Evolutionary conservation across 495 filamentous ascomycete species (phyloP), one percentile per base, ranked within the genome.

Genomic region (Paragyromitra xinjiangensis): DNA sequence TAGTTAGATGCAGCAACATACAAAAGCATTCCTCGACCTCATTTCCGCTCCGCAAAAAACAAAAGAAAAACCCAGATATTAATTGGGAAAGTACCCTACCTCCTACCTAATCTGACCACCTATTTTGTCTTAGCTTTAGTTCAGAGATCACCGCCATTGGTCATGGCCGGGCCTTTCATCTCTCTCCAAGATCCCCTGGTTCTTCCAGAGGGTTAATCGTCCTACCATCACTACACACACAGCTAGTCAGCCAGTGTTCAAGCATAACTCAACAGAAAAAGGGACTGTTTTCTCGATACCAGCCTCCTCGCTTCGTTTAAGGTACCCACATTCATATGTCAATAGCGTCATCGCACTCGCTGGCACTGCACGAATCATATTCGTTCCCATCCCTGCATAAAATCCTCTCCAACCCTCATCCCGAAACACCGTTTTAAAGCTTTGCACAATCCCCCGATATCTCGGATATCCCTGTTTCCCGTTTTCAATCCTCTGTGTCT

Each of bases 361-460:
- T 26, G 95, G 95, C 22, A 99, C 90, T 16, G 95, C 96, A 64
- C 95, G 89, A 86, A 98, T 92, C 87, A 99, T 91, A 84, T 99
- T 99, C 44, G 94, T 97, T 45, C 95, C 96, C 89, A 99, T 96
- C 37, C 95, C 95, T 24, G 94, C 93, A 82, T 99, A 99, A 82
- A 99, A 98, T 6, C 94, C 96, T 63, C 91, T 87, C 94, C 96
- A 97, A 1, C 95, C 95, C 83, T 99, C 95, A 84, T 99, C 95
- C 26, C 86, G 85, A 44, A 97, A 83, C 59, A 99, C 98, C 2
- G 90, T 94, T 77, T 90, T 89, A 82, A 90, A 92, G 4, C 94
- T 98, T 79, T 88, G 90, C n/a, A 94, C 79, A 39, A 97, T 87
- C 37, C 95, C 95, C 72, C 85, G 86, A 83, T 98, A 98, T 65